A percentile compares a stretch with the other conserved stretches of the same genome.
These are phyloP conservation scores for Paraglomus brasilianum DNA, from an alignment of 192 early-diverging fungal species.

Conservation along the genomic window DNA sequence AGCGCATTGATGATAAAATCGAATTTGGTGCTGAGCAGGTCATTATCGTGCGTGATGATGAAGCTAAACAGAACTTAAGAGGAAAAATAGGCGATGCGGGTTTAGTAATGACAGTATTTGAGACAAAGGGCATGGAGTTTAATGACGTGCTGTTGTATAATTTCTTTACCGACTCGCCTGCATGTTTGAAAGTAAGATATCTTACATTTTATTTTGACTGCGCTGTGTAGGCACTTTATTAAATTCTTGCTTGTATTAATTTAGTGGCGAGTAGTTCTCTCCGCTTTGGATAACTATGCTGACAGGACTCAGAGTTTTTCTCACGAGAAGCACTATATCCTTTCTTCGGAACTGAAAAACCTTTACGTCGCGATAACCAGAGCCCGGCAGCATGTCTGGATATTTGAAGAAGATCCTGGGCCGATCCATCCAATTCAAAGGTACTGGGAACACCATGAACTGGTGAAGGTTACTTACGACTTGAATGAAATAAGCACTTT, in stretches of 20 bases:
- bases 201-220: background rate
- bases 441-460: slow-evolving; percentile 3
- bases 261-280: slow-evolving; percentile 24
- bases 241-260: background rate
- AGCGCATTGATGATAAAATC: background rate
- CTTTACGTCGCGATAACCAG: slow-evolving; percentile 30
- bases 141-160: slow-evolving; percentile 31
- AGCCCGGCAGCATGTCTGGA: slow-evolving; percentile 15
- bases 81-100: background rate
- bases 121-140: slow-evolving; percentile 24
- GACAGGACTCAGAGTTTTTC: slow-evolving; percentile 16
- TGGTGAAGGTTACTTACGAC: background rate
- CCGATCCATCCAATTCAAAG: background rate
- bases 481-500: background rate
- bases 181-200: slow-evolving; percentile 1
- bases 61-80: background rate
- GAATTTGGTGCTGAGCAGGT: slow-evolving; percentile 10
- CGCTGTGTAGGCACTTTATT: background rate
- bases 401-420: slow-evolving; percentile 17
- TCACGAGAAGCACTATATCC: slow-evolving; percentile 15
- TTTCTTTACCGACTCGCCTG: slow-evolving; percentile 15
- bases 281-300: background rate
- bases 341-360: slow-evolving; percentile 27
- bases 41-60: slow-evolving; percentile 22
- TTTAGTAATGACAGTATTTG: slow-evolving; percentile 19